phyloP scores from a whole-genome alignment of 2,329 filamentous ascomycete genomes.

The Beauveria scarabaeidicola region DNA sequence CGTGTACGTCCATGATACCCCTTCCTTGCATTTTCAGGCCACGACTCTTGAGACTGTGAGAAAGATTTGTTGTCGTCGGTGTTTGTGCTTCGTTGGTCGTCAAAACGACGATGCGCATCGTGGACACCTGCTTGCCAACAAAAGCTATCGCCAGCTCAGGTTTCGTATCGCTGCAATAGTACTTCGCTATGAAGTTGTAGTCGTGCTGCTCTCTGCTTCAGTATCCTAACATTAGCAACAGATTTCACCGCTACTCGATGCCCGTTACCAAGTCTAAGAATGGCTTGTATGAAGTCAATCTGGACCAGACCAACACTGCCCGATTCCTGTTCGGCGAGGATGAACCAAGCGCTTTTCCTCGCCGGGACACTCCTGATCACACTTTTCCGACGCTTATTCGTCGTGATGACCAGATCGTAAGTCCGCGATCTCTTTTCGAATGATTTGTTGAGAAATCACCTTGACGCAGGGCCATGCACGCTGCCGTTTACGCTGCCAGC shows the following conservation, averaged over 20 bases:
- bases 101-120: background rate
- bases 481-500: slow-evolving; percentile 3
- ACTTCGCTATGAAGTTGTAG: background rate
- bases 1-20: slow-evolving; percentile 54
- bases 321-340: slow-evolving; percentile 82
- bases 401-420: slow-evolving; percentile 50
- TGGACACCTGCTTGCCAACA: background rate
- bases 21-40: background rate
- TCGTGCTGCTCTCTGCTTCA: background rate
- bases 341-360: slow-evolving; percentile 42
- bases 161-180: background rate
- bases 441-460: background rate
- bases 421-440: slow-evolving; percentile 19
- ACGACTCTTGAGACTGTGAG: background rate
- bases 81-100: background rate
- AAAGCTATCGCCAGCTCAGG: background rate
- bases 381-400: slow-evolving; percentile 79
- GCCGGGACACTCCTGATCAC: slow-evolving; percentile 61
- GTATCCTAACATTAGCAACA: slow-evolving; percentile 28
- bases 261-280: slow-evolving; percentile 67
- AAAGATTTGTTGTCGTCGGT: background rate
- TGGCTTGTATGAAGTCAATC: slow-evolving; percentile 56
- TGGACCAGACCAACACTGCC: slow-evolving; percentile 78
- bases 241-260: slow-evolving; percentile 88
- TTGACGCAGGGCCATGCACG: background rate